phyloP scores from a whole-genome alignment of 768 basidiomycete species.

The Candolleomyces eurysporus region DNA sequence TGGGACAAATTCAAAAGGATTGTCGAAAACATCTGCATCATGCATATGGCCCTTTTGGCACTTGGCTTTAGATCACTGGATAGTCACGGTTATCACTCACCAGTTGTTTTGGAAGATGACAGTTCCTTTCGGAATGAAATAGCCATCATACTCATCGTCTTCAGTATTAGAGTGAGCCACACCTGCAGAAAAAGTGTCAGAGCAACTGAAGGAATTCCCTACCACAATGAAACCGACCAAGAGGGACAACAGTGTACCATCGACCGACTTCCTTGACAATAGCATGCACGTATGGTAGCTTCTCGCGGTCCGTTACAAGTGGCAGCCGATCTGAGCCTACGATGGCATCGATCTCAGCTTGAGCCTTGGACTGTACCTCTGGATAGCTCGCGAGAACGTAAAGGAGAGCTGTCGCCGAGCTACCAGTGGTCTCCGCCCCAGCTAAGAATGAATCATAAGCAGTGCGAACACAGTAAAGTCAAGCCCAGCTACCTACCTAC shows the following conservation, averaged over 20 bases:
- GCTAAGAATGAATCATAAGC: conserved; percentile 7
- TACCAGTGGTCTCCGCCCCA: conserved; percentile 24
- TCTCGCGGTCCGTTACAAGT: conserved; percentile 17
- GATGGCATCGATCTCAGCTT: conserved; percentile 39
- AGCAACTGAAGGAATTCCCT: background rate
- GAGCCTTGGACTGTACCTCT: conserved; percentile 32
- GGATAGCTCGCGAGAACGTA: conserved; percentile 33
- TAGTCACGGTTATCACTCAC: background rate
- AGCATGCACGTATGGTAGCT: conserved; percentile 35
- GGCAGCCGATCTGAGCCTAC: conserved; percentile 36
- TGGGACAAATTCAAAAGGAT: conserved; percentile 24
- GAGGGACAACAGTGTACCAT: conserved; percentile 17
- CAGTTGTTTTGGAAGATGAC: background rate
- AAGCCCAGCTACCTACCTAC: conserved; percentile 15
- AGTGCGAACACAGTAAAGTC: conserved; percentile 1
- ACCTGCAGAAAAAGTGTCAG: conserved; percentile 1
- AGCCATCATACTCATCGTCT: conserved; percentile 29
- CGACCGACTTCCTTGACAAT: conserved; percentile 29
- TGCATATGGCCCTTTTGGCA: conserved; percentile 17
- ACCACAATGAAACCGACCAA: background rate
- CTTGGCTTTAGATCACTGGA: background rate
- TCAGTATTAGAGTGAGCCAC: conserved; percentile 27
- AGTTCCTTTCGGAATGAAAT: conserved; percentile 16
- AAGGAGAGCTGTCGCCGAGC: conserved; percentile 5
- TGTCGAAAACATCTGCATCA: conserved; percentile 15